Evolutionary conservation across 345 rosid species (phyloP).

Genomic region (Salix exigua): DNA sequence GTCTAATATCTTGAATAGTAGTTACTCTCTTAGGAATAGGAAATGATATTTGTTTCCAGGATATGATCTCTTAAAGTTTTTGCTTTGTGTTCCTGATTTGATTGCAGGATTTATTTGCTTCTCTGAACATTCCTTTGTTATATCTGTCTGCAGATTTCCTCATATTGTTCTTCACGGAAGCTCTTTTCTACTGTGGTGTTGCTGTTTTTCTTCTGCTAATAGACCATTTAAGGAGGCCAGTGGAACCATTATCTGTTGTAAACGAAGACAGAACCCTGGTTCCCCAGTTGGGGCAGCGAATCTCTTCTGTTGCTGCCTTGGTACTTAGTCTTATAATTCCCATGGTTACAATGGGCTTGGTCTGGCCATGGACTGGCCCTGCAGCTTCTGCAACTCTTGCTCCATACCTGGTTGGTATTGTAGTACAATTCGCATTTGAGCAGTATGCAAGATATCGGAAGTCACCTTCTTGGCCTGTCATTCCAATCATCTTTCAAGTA

Average conservation of each 20-base stretch:
- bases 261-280: conserved; percentile 19
- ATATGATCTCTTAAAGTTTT: not conserved
- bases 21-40: not conserved
- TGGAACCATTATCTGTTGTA: conserved; percentile 18
- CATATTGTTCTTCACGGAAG: conserved; percentile 94
- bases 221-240: conserved; percentile 56
- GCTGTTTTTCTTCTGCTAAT: conserved; percentile 67
- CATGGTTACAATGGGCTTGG: conserved; percentile 96
- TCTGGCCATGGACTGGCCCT: conserved; percentile 99
- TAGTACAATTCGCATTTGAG: conserved; percentile 91
- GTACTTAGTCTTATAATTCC: conserved; percentile 93
- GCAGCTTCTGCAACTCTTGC: conserved; percentile 98
- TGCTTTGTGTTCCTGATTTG: not conserved
- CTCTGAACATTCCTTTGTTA: conserved; percentile 3
- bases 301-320: conserved; percentile 79
- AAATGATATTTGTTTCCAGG: not conserved
- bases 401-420: conserved; percentile 89
- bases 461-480: conserved; percentile 73
- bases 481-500: conserved; percentile 89
- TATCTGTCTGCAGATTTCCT: conserved; percentile 72
- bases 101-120: not conserved
- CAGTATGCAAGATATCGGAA: conserved; percentile 67
- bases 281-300: conserved; percentile 62
- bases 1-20: not conserved
- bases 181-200: conserved; percentile 90